Evolutionary conservation across 2,329 filamentous ascomycete species (phyloP).

Genomic region (Clarireedia homoeocarpa): DNA sequence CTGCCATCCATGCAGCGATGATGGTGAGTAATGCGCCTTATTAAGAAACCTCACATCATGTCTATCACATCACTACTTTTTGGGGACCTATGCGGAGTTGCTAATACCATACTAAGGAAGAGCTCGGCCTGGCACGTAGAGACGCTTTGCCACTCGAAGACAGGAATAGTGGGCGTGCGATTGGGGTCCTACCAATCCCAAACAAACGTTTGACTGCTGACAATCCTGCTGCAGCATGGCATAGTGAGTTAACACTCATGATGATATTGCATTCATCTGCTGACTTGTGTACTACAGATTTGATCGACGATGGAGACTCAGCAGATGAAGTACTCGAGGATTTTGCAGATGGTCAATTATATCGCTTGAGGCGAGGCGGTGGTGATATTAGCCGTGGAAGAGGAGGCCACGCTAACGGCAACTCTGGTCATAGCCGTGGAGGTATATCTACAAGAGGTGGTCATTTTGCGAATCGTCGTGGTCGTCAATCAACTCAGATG

Average conservation of each 20-base stretch:
- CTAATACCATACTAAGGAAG: conserved; percentile 18
- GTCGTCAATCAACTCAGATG: background rate
- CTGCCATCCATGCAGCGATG: conserved; percentile 21
- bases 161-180: background rate
- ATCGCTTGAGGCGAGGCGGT: conserved; percentile 18
- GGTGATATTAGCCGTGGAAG: conserved; percentile 2
- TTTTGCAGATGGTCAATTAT: conserved; percentile 25
- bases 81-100: background rate
- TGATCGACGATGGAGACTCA: conserved; percentile 19
- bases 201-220: background rate
- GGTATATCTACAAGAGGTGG: conserved; percentile 2
- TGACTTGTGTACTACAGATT: conserved; percentile 8
- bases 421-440: background rate
- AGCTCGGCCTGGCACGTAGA: conserved; percentile 24
- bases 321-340: conserved; percentile 16
- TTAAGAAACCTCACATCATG: background rate
- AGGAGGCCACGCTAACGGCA: conserved; percentile 1
- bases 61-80: background rate
- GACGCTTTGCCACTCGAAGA: conserved; percentile 24
- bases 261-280: background rate
- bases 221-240: conserved; percentile 13
- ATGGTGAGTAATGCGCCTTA: conserved; percentile 16
- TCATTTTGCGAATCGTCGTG: background rate
- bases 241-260: conserved; percentile 15
- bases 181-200: background rate